Evolutionary conservation across 2,329 filamentous ascomycete genomes (phyloP).

Genomic region (Ceratocystis papillata): DNA sequence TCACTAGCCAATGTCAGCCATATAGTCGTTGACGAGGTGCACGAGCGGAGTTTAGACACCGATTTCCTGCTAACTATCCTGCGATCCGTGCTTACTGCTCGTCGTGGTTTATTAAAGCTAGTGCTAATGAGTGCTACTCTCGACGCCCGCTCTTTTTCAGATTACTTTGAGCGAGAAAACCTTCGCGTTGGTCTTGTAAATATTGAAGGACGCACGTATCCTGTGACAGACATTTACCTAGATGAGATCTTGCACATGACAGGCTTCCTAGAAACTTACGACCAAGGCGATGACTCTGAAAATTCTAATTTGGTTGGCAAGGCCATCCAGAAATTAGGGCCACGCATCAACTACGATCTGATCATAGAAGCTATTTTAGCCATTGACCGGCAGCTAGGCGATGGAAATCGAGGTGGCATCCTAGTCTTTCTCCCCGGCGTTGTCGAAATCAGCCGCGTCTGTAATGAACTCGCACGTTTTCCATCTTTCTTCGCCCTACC

Average conservation of each 20-base stretch:
- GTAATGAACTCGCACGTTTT: slow-evolving; percentile 55
- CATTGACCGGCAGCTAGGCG: slow-evolving; percentile 67
- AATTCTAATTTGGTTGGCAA: slow-evolving; percentile 46
- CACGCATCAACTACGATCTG: slow-evolving; percentile 83
- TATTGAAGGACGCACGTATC: slow-evolving; percentile 80
- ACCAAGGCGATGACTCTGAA: slow-evolving; percentile 28
- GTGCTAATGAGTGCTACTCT: slow-evolving; percentile 95
- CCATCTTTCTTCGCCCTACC: slow-evolving; percentile 64
- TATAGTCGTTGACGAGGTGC: slow-evolving; percentile 90
- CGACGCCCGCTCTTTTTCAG: slow-evolving; percentile 72
- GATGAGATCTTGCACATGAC: slow-evolving; percentile 78
- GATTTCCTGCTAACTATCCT: slow-evolving; percentile 86
- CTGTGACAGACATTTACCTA: slow-evolving; percentile 79
- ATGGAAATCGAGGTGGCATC: slow-evolving; percentile 65
- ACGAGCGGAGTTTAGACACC: slow-evolving; percentile 88
- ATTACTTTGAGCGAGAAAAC: slow-evolving; percentile 65
- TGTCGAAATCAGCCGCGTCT: slow-evolving; percentile 76
- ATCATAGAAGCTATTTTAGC: slow-evolving; percentile 67
- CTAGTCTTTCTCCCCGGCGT: slow-evolving; percentile 92
- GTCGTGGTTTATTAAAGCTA: slow-evolving; percentile 72
- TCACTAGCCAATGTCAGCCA: slow-evolving; percentile 86
- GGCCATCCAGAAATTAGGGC: slow-evolving; percentile 60
- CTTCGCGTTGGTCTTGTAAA: slow-evolving; percentile 67
- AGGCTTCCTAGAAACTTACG: slow-evolving; percentile 50
- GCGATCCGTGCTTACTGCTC: slow-evolving; percentile 63